These are phyloP conservation scores for Termitomyces sp. DNA, from an alignment of 768 basidiomycete genomes.

Conservation along the genomic window DNA sequence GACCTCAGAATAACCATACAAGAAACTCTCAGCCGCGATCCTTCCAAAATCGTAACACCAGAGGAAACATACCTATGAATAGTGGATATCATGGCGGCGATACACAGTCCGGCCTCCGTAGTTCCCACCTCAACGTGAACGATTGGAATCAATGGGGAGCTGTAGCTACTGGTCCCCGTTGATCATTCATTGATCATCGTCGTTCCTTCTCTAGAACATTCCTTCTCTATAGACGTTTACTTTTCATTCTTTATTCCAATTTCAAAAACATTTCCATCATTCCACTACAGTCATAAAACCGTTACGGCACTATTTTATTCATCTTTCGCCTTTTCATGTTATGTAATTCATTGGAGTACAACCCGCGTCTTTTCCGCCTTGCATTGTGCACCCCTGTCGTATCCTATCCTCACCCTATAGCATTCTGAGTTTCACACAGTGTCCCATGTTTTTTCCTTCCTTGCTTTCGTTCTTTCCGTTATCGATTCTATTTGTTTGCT, in stretches of 20 bases:
- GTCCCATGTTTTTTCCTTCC: not conserved
- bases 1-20: slow-evolving; percentile 14
- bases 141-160: slow-evolving; percentile 29
- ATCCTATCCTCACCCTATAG: slow-evolving; percentile 11
- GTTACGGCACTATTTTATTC: slow-evolving; percentile 9
- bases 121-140: slow-evolving; percentile 13
- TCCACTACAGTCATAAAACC: slow-evolving; percentile 8
- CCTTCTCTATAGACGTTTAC: slow-evolving; percentile 5
- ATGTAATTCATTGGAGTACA: slow-evolving; percentile 8
- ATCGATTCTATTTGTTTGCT: not conserved
- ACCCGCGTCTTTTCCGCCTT: slow-evolving; percentile 1
- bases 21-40: slow-evolving; percentile 18
- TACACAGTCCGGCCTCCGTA: slow-evolving; percentile 12
- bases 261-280: slow-evolving; percentile 3
- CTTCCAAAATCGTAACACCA: slow-evolving; percentile 19
- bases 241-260: not conserved
- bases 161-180: slow-evolving; percentile 15
- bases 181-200: not conserved
- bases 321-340: slow-evolving; percentile 8
- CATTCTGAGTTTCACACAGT: not conserved
- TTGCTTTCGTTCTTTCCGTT: not conserved
- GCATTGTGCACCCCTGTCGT: slow-evolving; percentile 4
- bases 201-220: not conserved
- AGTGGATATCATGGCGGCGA: slow-evolving; percentile 17
- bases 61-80: slow-evolving; percentile 18